These are phyloP conservation scores for Taiozyma sp. DNA, from an alignment of 1,139 yeast genomes.

Conservation along the genomic window DNA sequence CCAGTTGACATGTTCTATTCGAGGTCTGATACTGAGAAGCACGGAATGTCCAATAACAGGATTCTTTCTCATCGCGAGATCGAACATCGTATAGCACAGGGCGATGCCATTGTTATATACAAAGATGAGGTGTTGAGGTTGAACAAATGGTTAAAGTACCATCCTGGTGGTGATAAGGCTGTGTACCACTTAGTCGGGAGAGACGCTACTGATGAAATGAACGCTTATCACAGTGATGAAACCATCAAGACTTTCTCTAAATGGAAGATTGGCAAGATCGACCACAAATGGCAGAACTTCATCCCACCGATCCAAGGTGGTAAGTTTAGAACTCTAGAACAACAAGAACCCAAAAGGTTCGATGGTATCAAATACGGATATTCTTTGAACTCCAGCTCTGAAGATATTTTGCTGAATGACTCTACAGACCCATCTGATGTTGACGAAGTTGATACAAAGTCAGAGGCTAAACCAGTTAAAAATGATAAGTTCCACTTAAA, in stretches of 20 bases:
- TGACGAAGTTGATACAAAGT: conserved; percentile 4
- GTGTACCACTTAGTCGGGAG: conserved; percentile 80
- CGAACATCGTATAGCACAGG: conserved; percentile 55
- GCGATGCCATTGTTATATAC: conserved; percentile 66
- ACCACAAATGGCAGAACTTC: conserved; percentile 62
- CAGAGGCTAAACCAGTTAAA: not conserved
- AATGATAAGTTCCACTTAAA: not conserved
- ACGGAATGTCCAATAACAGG: conserved; percentile 15
- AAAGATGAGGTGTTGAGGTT: conserved; percentile 55
- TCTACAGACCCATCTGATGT: conserved; percentile 16
- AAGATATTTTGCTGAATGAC: conserved; percentile 1
- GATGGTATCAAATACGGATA: not conserved
- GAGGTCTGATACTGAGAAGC: not conserved
- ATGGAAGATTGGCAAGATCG: conserved; percentile 61
- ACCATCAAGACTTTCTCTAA: conserved; percentile 43
- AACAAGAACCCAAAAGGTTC: conserved; percentile 8
- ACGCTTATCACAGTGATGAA: conserved; percentile 67
- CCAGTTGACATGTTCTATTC: not conserved
- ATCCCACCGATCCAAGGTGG: conserved; percentile 92
- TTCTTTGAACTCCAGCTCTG: not conserved
- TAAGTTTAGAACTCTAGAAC: conserved; percentile 30
- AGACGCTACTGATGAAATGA: conserved; percentile 89
- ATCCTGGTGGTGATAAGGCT: conserved; percentile 90
- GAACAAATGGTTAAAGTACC: conserved; percentile 63
- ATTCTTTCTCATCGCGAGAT: conserved; percentile 30